Base-by-base conservation (phyloP, 129 eudicot species). In the Flaveria brownii region DNA sequence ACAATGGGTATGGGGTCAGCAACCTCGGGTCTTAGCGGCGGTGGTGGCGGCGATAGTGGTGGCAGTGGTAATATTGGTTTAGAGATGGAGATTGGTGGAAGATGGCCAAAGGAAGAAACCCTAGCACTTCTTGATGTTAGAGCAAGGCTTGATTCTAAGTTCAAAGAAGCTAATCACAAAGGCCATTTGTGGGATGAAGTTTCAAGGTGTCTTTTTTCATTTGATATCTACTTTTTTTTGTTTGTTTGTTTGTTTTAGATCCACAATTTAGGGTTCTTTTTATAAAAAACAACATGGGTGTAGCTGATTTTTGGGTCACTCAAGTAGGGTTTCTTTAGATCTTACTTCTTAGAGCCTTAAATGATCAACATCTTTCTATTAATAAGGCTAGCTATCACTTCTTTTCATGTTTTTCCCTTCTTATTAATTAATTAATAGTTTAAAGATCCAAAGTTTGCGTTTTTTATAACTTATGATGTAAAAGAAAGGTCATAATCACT, bases 171-270 rank as follows among this genome's bases (percentile, higher is more conserved):
- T 71, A 95, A 86, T 79, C 99, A 95, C 18, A 95, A 95, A 41
- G 97, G 96, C 28, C 99, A 93, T 70, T 78, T 95, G 68, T 95
- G 99, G 99, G 99, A 95, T 86, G 91, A 95, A 77, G 97, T 95
- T 83, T 92, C 99, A 47, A 95, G 96, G 99, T 95, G 16, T 41
- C 55, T 28, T 4, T 14, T 22, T 23, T 1, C 1, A 39, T 22
- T 26, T 26, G 28, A 26, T 26, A 26, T 47, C 42, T 26, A 17
- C 15, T 13, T 9, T 23, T 17, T 23, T 17, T 45, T 20, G 22
- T 20, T 20, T 20, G 22, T 20, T 20, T 20, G 22, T 20, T 77
- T 1, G 68, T 14, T 14, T 62, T 73, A 28, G 57, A 74, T 42
- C 50, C 1, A 26, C n/a, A 65, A 63, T 28, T 26, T 61, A 0